Evolutionary conservation across 257 asterid genomes (phyloP).

Genomic region (Rubia yunnanensis): DNA sequence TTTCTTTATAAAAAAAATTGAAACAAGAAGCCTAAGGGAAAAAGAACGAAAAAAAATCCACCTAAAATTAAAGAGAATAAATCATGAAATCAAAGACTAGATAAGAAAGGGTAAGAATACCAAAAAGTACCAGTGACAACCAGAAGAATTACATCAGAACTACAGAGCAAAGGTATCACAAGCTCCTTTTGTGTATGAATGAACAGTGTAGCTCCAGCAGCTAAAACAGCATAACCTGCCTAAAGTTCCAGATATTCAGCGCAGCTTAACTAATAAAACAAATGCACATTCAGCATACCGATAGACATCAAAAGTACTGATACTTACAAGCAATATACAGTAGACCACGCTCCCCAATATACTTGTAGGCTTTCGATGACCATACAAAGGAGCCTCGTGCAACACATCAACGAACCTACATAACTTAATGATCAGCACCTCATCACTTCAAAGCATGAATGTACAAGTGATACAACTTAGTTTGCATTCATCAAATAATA

Average conservation of each 20-base stretch:
- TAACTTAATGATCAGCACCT: slow-evolving; percentile 20
- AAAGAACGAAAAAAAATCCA: too few relatives aligned
- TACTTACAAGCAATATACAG: slow-evolving; percentile 80
- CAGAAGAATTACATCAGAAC: slow-evolving; percentile 70
- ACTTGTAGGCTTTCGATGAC: slow-evolving; percentile 82
- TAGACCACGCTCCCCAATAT: slow-evolving; percentile 69
- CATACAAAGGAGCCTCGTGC: slow-evolving; percentile 92
- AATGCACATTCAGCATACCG: neutral
- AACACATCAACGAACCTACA: slow-evolving; percentile 81
- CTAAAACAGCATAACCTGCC: slow-evolving; percentile 96
- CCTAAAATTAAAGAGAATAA: neutral
- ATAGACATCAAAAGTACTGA: slow-evolving; percentile 5
- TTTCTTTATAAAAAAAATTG: neutral
- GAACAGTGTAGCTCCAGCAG: slow-evolving; percentile 72
- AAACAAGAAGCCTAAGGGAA: neutral
- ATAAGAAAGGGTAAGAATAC: slow-evolving; percentile 7
- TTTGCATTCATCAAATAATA: neutral
- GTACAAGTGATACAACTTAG: neutral
- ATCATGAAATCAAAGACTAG: neutral
- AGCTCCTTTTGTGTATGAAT: slow-evolving; percentile 45
- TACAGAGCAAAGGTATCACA: slow-evolving; percentile 68
- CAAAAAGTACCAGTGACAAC: slow-evolving; percentile 54
- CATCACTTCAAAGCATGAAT: slow-evolving; percentile 9
- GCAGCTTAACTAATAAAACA: slow-evolving; percentile 11
- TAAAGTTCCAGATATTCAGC: slow-evolving; percentile 44